Evolutionary conservation across 495 filamentous ascomycete species (phyloP).

Genomic region (Melanomma pulvis-pyrius): DNA sequence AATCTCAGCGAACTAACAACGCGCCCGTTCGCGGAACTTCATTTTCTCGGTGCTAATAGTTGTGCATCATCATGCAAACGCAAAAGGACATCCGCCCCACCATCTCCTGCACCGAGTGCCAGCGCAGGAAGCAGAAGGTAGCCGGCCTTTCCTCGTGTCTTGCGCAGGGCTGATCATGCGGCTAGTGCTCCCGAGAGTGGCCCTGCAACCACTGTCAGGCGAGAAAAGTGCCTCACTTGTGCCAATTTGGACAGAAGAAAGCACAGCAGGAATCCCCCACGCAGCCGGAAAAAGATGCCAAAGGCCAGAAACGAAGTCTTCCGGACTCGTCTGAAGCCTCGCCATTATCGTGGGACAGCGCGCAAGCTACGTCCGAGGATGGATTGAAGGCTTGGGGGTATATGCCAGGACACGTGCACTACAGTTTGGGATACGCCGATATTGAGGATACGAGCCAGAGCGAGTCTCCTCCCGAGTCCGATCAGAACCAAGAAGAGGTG

Average conservation of each 20-base stretch:
- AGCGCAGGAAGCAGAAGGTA: constrained; percentile 52
- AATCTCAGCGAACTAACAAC: too few relatives aligned
- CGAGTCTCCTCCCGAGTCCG: not conserved
- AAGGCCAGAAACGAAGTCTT: constrained; percentile 19
- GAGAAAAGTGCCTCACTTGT: constrained; percentile 48
- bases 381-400: constrained; percentile 36
- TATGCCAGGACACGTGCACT: constrained; percentile 32
- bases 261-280: not conserved
- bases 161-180: constrained; percentile 3
- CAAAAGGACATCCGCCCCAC: constrained; percentile 12
- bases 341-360: not conserved
- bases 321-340: constrained; percentile 32
- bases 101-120: constrained; percentile 46
- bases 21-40: too few relatives aligned
- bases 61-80: not conserved
- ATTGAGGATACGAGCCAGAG: not conserved
- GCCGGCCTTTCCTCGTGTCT: not conserved
- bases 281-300: not conserved
- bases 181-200: constrained; percentile 50
- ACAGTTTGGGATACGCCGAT: constrained; percentile 16
- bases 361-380: constrained; percentile 27
- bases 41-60: not conserved
- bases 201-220: constrained; percentile 52
- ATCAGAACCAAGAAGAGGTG: constrained; percentile 17
- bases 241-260: constrained; percentile 43